Evolutionary conservation across 2,329 filamentous ascomycete genomes (phyloP).

Genomic region (Metarhizium rileyi): DNA sequence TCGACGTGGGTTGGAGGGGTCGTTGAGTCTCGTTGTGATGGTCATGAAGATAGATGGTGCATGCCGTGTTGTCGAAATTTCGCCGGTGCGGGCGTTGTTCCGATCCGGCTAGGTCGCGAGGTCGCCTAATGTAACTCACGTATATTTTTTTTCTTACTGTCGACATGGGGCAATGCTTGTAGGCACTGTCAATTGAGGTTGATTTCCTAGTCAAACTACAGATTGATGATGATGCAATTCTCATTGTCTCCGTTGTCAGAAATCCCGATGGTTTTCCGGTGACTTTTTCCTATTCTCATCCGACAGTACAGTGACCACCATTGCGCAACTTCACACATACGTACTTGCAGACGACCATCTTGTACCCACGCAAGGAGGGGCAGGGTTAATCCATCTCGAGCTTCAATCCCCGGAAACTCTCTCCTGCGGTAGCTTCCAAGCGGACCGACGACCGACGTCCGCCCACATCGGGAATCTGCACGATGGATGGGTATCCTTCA

Average conservation of each 20-base stretch:
- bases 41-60: not conserved
- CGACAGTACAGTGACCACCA: not conserved
- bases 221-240: not conserved
- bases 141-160: no score
- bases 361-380: constrained; percentile 3
- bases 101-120: constrained; percentile 13
- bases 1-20: not conserved
- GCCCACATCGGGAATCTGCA: constrained; percentile 12
- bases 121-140: no score
- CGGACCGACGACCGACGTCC: constrained; percentile 6
- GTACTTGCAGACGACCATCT: no score
- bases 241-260: not conserved
- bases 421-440: constrained; percentile 2
- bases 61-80: constrained; percentile 12
- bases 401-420: constrained; percentile 12
- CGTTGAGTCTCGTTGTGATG: not conserved
- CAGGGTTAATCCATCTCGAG: constrained; percentile 4
- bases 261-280: not conserved
- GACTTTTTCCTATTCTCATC: not conserved
- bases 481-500: constrained; percentile 70
- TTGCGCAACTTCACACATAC: no score
- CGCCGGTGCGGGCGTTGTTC: constrained; percentile 18
- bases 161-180: no score
- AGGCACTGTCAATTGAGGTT: no score
- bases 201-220: no score